A percentile compares a stretch with the other conserved stretches of the same genome.
Evolutionary conservation across 2,329 filamentous ascomycete genomes (phyloP).

Genomic region (Spiromastix sp.): DNA sequence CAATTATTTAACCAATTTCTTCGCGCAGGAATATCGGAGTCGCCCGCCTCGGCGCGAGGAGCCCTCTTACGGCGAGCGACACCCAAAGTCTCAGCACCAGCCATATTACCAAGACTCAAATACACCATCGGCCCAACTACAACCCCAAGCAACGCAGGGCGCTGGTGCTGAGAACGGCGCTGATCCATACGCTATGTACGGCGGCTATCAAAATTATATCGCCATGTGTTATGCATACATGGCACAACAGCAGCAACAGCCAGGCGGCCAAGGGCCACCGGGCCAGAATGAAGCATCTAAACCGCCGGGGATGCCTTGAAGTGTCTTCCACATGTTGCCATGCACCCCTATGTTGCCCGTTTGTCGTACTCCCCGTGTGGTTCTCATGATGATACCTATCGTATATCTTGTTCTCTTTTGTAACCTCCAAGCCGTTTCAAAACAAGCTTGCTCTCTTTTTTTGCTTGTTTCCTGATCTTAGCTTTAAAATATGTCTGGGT

Average conservation of each 20-base stretch:
- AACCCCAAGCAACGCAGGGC: constrained; percentile 26
- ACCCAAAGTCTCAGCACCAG: constrained; percentile 36
- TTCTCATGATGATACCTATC: not conserved
- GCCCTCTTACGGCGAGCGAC: constrained; percentile 25
- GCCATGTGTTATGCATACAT: constrained; percentile 70
- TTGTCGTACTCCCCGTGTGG: not conserved
- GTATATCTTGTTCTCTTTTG: not conserved
- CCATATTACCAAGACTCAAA: constrained; percentile 13
- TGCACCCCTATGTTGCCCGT: not conserved
- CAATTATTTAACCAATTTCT: not conserved
- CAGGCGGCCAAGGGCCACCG: constrained; percentile 8
- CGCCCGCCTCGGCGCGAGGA: constrained; percentile 21
- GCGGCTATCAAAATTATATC: constrained; percentile 71
- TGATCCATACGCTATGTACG: constrained; percentile 71
- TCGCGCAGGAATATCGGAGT: constrained; percentile 23
- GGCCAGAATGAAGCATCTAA: constrained; percentile 20
- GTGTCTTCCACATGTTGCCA: not conserved
- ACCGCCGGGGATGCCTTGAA: constrained; percentile 14
- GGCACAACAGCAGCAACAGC: constrained; percentile 41
- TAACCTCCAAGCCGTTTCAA: not conserved
- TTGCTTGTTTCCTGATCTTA: not conserved
- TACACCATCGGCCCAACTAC: constrained; percentile 38
- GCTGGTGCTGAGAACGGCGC: constrained; percentile 34
- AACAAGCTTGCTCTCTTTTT: not conserved
- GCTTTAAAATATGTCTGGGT: not conserved